Conservation (phyloP, 768 basidiomycete genomes). For the Lactifluus pinguis region DNA sequence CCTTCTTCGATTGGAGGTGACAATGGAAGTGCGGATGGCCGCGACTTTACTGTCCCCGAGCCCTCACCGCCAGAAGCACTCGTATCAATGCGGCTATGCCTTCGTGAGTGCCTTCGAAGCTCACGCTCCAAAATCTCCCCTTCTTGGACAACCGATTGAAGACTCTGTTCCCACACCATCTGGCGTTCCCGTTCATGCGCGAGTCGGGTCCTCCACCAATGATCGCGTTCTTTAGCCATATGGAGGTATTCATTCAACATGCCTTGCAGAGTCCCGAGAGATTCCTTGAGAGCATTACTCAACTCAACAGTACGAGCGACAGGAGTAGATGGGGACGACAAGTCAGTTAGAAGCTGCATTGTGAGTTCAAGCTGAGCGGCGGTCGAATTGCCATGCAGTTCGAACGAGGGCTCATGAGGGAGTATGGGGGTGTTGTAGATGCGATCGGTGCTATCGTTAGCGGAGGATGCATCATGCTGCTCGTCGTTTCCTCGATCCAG, state of each 20-base stretch:
- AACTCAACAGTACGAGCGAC: constrained; percentile 27
- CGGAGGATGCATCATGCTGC: constrained; percentile 39
- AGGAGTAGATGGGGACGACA: constrained; percentile 28
- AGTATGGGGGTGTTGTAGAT: constrained; percentile 29
- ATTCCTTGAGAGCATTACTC: constrained; percentile 50
- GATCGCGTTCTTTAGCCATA: constrained; percentile 72
- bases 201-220: constrained; percentile 63
- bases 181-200: constrained; percentile 55
- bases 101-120: constrained; percentile 51
- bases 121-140: constrained; percentile 79
- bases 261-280: constrained; percentile 44
- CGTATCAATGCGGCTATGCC: constrained; percentile 41
- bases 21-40: constrained; percentile 15
- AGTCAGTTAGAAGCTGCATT: constrained; percentile 47
- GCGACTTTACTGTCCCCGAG: constrained; percentile 16
- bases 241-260: constrained; percentile 58
- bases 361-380: constrained; percentile 75
- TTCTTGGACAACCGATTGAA: constrained; percentile 77
- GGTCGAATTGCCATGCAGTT: constrained; percentile 59
- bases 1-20: constrained; percentile 12
- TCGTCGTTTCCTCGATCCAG: background rate
- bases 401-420: constrained; percentile 51
- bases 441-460: constrained; percentile 30
- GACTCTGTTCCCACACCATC: constrained; percentile 81
- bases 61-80: constrained; percentile 22